A percentile compares a stretch with the other conserved stretches of the same genome.
phyloP scores from a whole-genome alignment of 352 stramenopile genomes.

The Phytopythium ostracodes region DNA sequence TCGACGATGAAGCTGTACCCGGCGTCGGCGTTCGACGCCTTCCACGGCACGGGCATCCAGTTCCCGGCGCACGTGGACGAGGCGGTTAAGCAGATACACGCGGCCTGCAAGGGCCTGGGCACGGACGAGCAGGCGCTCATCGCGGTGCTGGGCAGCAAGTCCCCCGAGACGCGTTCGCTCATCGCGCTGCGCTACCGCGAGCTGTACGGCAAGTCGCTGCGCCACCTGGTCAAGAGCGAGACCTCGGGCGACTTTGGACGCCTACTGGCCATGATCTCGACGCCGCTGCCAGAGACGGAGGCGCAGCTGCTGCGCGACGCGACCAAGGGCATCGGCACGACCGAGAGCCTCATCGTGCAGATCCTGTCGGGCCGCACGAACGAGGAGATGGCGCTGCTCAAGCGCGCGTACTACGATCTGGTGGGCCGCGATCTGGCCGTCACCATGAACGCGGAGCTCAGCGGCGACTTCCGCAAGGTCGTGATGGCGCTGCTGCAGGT shows the following conservation, averaged over 20 bases:
- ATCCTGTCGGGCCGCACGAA: conserved; percentile 69
- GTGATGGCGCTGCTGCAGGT: conserved; percentile 64
- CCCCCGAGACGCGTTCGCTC: conserved; percentile 59
- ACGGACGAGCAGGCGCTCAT: conserved; percentile 78
- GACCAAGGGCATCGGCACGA: conserved; percentile 71
- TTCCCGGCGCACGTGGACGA: conserved; percentile 56
- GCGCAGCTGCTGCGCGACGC: conserved; percentile 63
- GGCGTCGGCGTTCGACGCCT: conserved; percentile 45
- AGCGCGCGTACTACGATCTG: conserved; percentile 70
- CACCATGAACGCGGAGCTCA: conserved; percentile 60
- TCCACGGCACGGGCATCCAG: conserved; percentile 37
- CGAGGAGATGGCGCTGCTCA: conserved; percentile 78
- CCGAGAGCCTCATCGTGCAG: conserved; percentile 63
- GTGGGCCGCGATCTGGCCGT: conserved; percentile 68
- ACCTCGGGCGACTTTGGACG: conserved; percentile 71
- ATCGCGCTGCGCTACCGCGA: conserved; percentile 70
- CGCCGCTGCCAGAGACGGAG: conserved; percentile 63
- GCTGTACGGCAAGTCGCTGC: conserved; percentile 55
- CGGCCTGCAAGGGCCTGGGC: conserved; percentile 58
- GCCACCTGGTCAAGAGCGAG: conserved; percentile 58
- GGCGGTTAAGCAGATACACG: conserved; percentile 63
- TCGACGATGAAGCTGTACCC: conserved; percentile 58
- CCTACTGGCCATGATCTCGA: conserved; percentile 70
- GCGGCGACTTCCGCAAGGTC: conserved; percentile 71
- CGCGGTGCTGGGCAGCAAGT: conserved; percentile 61